phyloP scores from a whole-genome alignment of 169 alveolate genomes.

The Babesia ovata region DNA sequence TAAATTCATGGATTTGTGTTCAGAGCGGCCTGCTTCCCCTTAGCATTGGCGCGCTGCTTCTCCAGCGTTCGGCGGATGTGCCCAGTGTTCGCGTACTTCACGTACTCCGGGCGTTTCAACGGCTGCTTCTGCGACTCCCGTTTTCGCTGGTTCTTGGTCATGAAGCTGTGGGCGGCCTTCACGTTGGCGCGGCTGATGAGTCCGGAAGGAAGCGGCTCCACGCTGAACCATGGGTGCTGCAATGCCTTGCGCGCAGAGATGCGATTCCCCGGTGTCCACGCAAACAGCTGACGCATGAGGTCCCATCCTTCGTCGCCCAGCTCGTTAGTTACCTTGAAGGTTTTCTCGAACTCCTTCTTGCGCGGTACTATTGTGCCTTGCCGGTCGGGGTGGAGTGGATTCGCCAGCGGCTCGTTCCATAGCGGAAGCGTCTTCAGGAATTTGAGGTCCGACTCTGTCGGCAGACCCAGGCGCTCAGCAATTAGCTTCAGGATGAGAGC shows the following conservation, averaged over 20 bases:
- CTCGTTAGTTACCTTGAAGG: constrained; percentile 67
- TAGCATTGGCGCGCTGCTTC: constrained; percentile 55
- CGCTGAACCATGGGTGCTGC: constrained; percentile 77
- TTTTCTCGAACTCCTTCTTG: constrained; percentile 66
- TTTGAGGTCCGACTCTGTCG: constrained; percentile 67
- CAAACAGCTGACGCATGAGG: constrained; percentile 59
- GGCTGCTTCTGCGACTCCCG: constrained; percentile 60
- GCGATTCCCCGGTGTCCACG: constrained; percentile 72
- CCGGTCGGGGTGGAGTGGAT: constrained; percentile 76
- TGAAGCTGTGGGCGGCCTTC: constrained; percentile 80
- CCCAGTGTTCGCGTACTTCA: constrained; percentile 68
- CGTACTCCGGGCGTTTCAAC: constrained; percentile 48
- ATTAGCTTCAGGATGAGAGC: constrained; percentile 81
- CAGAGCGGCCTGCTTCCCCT: constrained; percentile 15
- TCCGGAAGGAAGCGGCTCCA: constrained; percentile 61
- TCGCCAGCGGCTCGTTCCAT: constrained; percentile 64
- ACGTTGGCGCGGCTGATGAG: constrained; percentile 68
- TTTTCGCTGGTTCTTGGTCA: constrained; percentile 77
- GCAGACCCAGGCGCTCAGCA: constrained; percentile 72
- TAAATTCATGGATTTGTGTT: background rate
- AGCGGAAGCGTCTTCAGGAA: constrained; percentile 69
- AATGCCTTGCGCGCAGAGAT: constrained; percentile 75
- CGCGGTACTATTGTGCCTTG: constrained; percentile 53
- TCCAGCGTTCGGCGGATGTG: constrained; percentile 50
- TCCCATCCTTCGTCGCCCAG: constrained; percentile 80